Evolutionary conservation across 192 early-diverging fungal species (phyloP), one percentile per base, ranked within the genome.

Genomic region (Obelidium mucronatum): DNA sequence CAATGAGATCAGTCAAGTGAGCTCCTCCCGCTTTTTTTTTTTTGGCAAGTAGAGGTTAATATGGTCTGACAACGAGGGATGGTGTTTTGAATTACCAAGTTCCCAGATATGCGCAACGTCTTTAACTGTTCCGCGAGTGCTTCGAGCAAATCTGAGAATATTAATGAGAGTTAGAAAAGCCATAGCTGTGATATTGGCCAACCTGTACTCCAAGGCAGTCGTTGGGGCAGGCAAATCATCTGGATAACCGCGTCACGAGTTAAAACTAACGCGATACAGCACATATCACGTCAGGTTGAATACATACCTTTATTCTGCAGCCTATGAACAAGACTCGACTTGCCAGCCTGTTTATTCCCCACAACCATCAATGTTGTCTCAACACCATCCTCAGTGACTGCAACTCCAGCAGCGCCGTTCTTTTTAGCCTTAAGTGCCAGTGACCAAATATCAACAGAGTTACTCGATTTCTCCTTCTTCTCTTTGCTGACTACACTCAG

Each of bases 81-180:
- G 22, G 39, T 30, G 39, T 17, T 8, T 1, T 1, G 3, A 4
- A 59, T 34, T 22, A 84, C 85, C 83, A 3, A 88, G 74, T 63
- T 88, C 87, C 79, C 83, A 88, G 34, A 88, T 86, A 64, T 88
- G 87, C 3, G 74, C 39, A 0, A 88, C 78, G 58, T 88, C 87
- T 67, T 88, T 88, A n/a, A 81, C 52, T 22, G 73, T 79, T 24
- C 81, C 81, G 28, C 83, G 81, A 11, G 85, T 85, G 28, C 82
- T 78, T 42, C 87, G 13, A 19, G 67, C 76, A 35, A 66, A 77
- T 77, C 76, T 77, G 39, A 26, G 17, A 31, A 55, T 26, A 58
- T 58, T 58, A 8, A 8, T 8, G 26, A 26, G 5, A 26, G 26
- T 58, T 0, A 5, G 5, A 13, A 3, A 37, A 36, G 15, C n/a